Evolutionary conservation across 208 protist genomes (phyloP).

Genomic region (Acanthamoeba healyi): DNA sequence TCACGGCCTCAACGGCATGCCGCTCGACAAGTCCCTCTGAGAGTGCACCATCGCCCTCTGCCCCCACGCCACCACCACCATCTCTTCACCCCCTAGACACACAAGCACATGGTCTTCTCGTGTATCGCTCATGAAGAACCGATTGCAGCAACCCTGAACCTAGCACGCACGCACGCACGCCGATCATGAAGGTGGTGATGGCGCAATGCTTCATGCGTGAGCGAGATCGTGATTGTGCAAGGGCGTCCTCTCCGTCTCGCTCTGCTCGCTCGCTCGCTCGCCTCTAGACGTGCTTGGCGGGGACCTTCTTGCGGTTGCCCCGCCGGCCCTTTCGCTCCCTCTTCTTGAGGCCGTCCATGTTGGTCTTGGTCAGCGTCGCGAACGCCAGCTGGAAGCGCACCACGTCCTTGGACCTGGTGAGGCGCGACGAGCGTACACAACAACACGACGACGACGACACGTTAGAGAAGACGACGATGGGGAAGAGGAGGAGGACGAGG

Average conservation of each 20-base stretch:
- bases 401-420: conserved; percentile 13
- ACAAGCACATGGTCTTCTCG: not conserved
- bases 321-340: conserved; percentile 39
- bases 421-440: not conserved
- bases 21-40: not conserved
- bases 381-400: conserved; percentile 62
- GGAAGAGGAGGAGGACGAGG: not conserved
- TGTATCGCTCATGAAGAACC: not conserved
- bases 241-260: too few species aligned
- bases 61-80: not conserved
- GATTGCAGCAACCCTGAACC: too few species aligned
- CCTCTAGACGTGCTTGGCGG: conserved; percentile 7
- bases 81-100: not conserved
- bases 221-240: too few species aligned
- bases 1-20: not conserved
- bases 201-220: too few species aligned
- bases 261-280: too few species aligned
- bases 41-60: too few species aligned
- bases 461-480: not conserved
- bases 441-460: not conserved
- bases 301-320: conserved; percentile 26
- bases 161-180: too few species aligned
- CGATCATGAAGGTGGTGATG: too few species aligned
- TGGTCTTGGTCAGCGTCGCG: conserved; percentile 37
- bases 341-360: conserved; percentile 68